Conservation (phyloP, 257 asterid species). For the Ajuga chamaepitys region DNA sequence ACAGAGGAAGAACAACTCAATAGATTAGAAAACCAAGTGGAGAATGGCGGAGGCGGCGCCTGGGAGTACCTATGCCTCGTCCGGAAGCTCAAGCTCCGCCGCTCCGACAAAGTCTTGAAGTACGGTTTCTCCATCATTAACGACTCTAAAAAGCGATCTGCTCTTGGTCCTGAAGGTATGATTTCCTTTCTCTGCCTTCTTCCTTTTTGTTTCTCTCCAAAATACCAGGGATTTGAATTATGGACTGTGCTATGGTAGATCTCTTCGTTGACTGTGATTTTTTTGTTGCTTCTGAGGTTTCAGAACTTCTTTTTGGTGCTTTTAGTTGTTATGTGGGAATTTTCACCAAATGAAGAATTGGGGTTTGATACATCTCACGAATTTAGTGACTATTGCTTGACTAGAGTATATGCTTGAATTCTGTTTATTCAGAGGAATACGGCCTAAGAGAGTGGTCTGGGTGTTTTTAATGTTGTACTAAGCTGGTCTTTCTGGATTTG, state of each 20-base stretch:
- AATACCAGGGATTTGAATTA: constrained; percentile 21
- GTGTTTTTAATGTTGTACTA: background rate
- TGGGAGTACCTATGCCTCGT: constrained; percentile 96
- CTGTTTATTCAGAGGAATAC: background rate
- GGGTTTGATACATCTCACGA: background rate
- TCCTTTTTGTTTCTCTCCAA: background rate
- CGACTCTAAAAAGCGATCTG: constrained; percentile 74
- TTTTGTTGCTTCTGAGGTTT: background rate
- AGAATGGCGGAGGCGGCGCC: constrained; percentile 93
- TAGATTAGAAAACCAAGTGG: constrained; percentile 89
- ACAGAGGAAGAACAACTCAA: constrained; percentile 78
- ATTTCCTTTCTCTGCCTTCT: background rate
- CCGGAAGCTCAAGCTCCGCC: constrained; percentile 87
- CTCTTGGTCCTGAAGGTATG: constrained; percentile 87
- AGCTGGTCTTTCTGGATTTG: background rate
- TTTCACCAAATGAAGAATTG: background rate
- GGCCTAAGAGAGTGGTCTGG: background rate
- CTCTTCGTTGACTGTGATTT: constrained; percentile 3
- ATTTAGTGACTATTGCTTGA: background rate
- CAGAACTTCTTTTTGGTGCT: background rate
- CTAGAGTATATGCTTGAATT: background rate
- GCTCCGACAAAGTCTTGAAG: constrained; percentile 73
- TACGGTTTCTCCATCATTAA: constrained; percentile 58
- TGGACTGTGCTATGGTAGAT: constrained; percentile 11
- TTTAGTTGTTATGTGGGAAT: constrained; percentile 3